Evolutionary conservation across 805 yeast species (phyloP).

Genomic region (Candida loeiensis): DNA sequence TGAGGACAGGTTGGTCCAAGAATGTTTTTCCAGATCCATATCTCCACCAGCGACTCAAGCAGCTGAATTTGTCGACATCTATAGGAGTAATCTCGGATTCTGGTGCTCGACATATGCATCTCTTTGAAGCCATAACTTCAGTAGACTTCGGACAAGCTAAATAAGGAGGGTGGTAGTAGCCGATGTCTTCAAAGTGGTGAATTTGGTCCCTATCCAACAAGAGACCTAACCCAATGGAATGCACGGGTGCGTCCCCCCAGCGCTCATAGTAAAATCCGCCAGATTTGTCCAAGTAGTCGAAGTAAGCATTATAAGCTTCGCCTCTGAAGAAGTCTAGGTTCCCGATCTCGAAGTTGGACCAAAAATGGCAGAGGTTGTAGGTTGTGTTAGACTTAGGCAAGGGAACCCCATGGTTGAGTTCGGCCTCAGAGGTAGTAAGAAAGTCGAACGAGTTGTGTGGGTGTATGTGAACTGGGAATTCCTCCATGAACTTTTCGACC

Average conservation of each 20-base stretch:
- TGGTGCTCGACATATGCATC: constrained; percentile 34
- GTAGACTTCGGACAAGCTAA: constrained; percentile 38
- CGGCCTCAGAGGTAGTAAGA: constrained; percentile 42
- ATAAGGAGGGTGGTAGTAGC: constrained; percentile 43
- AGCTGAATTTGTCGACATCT: constrained; percentile 53
- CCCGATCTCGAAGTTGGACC: constrained; percentile 63
- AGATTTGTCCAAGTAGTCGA: constrained; percentile 42
- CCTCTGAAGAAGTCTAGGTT: constrained; percentile 49
- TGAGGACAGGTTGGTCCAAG: constrained; percentile 49
- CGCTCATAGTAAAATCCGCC: constrained; percentile 59
- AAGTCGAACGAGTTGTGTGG: constrained; percentile 46
- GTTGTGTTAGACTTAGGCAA: constrained; percentile 11
- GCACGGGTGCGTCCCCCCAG: constrained; percentile 58
- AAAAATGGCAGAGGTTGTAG: constrained; percentile 61
- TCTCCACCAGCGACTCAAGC: constrained; percentile 76
- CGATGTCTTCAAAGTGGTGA: constrained; percentile 45
- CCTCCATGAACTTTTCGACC: constrained; percentile 43
- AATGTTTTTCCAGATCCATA: constrained; percentile 59
- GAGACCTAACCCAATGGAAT: constrained; percentile 34
- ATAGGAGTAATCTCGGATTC: constrained; percentile 27
- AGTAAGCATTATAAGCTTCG: constrained; percentile 42
- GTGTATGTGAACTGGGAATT: constrained; percentile 45
- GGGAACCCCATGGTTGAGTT: constrained; percentile 20
- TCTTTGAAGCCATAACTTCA: constrained; percentile 30
- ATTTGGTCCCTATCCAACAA: constrained; percentile 35